These are phyloP conservation scores for Botrytis tulipae DNA, from an alignment of 2,329 filamentous ascomycete genomes.

Conservation along the genomic window DNA sequence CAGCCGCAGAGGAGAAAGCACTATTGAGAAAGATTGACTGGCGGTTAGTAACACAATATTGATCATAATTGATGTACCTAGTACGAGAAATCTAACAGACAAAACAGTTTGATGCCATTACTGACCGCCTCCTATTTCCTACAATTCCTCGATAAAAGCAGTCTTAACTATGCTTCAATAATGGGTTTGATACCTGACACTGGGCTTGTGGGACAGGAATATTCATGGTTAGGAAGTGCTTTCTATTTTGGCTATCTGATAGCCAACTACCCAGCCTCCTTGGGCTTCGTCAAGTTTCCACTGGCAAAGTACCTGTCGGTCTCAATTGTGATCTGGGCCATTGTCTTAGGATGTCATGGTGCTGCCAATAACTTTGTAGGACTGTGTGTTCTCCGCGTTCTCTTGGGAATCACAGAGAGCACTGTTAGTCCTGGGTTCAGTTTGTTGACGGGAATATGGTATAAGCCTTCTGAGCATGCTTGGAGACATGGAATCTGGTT, in stretches of 20 bases:
- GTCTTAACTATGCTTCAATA: constrained; percentile 42
- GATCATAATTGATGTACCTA: too few relatives aligned
- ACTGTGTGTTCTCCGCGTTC: constrained; percentile 33
- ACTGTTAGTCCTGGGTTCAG: constrained; percentile 38
- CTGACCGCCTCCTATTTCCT: constrained; percentile 8
- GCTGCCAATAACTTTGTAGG: constrained; percentile 27
- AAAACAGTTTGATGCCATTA: constrained; percentile 14
- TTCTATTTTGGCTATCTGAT: constrained; percentile 45
- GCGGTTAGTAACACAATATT: not conserved
- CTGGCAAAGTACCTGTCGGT: constrained; percentile 61
- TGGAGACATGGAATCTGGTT: constrained; percentile 22
- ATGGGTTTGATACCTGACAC: constrained; percentile 46
- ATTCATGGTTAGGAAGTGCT: constrained; percentile 47
- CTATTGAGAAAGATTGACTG: constrained; percentile 8
- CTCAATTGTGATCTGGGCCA: constrained; percentile 61
- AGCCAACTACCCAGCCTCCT: constrained; percentile 25
- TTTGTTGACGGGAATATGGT: constrained; percentile 40
- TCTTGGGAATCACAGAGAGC: constrained; percentile 34
- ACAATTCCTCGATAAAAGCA: constrained; percentile 20
- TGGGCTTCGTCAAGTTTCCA: constrained; percentile 39
- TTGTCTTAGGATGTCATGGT: constrained; percentile 41
- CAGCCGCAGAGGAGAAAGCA: not conserved
- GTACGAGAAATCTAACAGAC: not conserved
- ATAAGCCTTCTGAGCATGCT: constrained; percentile 21
- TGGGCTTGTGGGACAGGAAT: constrained; percentile 43